phyloP scores from a whole-genome alignment of 2,329 filamentous ascomycete genomes.

The Colletotrichum echinochloae region DNA sequence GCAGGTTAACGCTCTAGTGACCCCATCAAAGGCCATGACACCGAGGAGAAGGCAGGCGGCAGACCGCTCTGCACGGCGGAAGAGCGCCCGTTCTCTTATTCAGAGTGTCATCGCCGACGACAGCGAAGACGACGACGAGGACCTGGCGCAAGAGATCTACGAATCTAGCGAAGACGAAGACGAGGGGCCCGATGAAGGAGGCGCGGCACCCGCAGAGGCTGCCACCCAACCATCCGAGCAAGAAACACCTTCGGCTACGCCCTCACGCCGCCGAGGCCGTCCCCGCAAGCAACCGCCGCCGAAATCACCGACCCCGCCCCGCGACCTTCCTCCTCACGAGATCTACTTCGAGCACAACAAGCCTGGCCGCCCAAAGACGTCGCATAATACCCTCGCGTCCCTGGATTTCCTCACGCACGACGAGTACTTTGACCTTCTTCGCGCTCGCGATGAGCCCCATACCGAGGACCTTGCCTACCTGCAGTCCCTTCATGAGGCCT shows the following conservation, averaged over 20 bases:
- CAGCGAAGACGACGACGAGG: conserved; percentile 75
- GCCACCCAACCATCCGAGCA: conserved; percentile 47
- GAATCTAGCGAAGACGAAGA: conserved; percentile 63
- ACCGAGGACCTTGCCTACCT: conserved; percentile 77
- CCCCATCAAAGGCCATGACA: conserved; percentile 61
- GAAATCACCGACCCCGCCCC: conserved; percentile 82
- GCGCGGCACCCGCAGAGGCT: conserved; percentile 47
- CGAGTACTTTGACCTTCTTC: conserved; percentile 83
- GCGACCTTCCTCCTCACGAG: conserved; percentile 87
- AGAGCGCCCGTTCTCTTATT: conserved; percentile 83
- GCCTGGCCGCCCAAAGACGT: conserved; percentile 83
- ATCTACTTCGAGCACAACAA: conserved; percentile 95
- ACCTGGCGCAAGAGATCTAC: conserved; percentile 77
- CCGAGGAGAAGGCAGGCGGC: conserved; percentile 76
- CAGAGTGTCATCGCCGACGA: conserved; percentile 75
- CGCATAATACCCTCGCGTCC: conserved; percentile 83
- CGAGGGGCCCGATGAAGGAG: conserved; percentile 43
- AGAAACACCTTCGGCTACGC: conserved; percentile 60
- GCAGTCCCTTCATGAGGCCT: conserved; percentile 79
- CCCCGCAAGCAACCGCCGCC: conserved; percentile 52
- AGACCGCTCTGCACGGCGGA: conserved; percentile 87
- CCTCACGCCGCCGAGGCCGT: conserved; percentile 56
- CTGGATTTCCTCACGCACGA: conserved; percentile 87
- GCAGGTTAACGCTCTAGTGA: conserved; percentile 49
- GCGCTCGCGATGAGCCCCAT: conserved; percentile 76